These are phyloP conservation scores for Mycosphaerella arachidis DNA, from an alignment of 2,329 filamentous ascomycete genomes.

Conservation along the genomic window DNA sequence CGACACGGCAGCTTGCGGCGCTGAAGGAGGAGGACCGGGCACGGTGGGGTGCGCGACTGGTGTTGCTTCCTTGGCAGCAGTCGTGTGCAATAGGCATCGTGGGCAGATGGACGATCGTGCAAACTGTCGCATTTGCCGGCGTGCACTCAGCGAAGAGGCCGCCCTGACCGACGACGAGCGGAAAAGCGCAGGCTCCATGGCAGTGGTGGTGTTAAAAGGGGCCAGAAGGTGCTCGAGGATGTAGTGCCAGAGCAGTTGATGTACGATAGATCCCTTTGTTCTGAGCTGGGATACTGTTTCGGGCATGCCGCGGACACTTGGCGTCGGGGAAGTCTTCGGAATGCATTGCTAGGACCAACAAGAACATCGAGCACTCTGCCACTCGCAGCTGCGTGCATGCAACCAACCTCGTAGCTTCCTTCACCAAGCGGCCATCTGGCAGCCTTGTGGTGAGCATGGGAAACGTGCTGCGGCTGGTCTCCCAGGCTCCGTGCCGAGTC, in stretches of 20 bases:
- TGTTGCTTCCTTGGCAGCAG: conserved; percentile 44
- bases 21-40: conserved; percentile 56
- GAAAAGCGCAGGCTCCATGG: conserved; percentile 20
- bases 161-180: conserved; percentile 19
- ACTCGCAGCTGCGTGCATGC: not conserved
- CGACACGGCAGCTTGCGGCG: conserved; percentile 48
- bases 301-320: not conserved
- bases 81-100: conserved; percentile 43
- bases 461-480: not conserved
- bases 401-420: not conserved
- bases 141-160: conserved; percentile 32
- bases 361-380: not conserved
- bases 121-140: conserved; percentile 16
- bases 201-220: not conserved
- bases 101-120: conserved; percentile 14
- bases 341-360: not conserved
- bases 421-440: not conserved
- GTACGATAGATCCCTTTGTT: not conserved
- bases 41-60: conserved; percentile 55
- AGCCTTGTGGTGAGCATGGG: not conserved
- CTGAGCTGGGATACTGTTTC: not conserved
- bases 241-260: not conserved
- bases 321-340: not conserved
- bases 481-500: not conserved
- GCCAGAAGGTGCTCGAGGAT: not conserved